Evolutionary conservation across 345 rosid species (phyloP), one percentile per base, ranked within the genome.

Genomic region (Mangifera indica): DNA sequence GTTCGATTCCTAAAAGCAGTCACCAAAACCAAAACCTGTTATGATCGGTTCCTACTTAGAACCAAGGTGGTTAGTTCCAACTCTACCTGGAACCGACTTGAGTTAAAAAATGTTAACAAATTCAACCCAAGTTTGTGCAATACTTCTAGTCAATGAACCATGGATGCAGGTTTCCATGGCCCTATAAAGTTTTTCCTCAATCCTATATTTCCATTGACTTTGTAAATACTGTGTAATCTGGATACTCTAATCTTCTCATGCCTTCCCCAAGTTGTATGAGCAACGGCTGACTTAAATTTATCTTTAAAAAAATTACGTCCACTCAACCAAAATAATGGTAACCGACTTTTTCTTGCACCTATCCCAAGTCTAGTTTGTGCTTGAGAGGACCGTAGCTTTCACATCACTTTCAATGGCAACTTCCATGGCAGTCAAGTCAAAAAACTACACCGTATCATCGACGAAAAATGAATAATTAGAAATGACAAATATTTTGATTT

Each of bases 401-500:
- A 10, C 17, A 59, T 52, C 77, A 7, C 15, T 74, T 67, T 60
- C 72, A 14, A 17, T 67, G 48, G 40, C 42, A 42, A 20, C 52
- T 15, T 61, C n/a, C 60, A 60, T 54, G 60, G 20, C 21, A 37
- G 60, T 26, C 60, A 60, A 71, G 21, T 0, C 8, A 62, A 44
- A 34, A 58, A 22, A 42, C 29, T 26, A n/a, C 51, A 67, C 10
- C 5, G 5, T 8, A 10, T 20, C 3, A 22, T 1, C 14, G 44
- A 20, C 21, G 10, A 37, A 37, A 12, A 63, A 44, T 22, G 54
- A 10, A 63, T 67, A 4, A 9, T 52, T 2, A 4, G 60, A 26
- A 51, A 12, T 59, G 73, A 74, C 78, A 67, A 37, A 57, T 20
- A 22, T 62, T 73, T 73, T 55, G n/a, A 54, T 12, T 15, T 51